These are phyloP conservation scores for Sclerotinia glacialis DNA, from an alignment of 2,329 filamentous ascomycete genomes.

Conservation along the genomic window DNA sequence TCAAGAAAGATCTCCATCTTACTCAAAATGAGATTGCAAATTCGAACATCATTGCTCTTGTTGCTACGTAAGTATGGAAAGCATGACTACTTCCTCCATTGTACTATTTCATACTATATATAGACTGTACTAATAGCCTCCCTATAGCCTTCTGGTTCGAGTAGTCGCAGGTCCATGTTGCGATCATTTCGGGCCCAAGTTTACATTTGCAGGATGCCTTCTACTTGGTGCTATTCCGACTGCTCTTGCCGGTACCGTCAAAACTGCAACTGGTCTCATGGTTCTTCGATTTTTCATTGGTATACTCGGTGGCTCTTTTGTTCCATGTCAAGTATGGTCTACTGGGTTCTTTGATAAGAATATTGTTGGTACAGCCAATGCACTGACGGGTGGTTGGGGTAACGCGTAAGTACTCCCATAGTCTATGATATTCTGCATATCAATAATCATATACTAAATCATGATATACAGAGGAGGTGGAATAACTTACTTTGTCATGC, in stretches of 20 bases:
- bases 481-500: conserved; percentile 92
- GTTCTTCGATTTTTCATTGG: conserved; percentile 76
- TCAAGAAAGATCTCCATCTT: conserved; percentile 74
- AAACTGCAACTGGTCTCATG: conserved; percentile 65
- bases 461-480: conserved; percentile 60
- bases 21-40: conserved; percentile 72
- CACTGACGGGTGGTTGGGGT: conserved; percentile 78
- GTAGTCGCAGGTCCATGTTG: conserved; percentile 79
- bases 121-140: conserved; percentile 6
- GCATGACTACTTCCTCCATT: not conserved
- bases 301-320: conserved; percentile 74
- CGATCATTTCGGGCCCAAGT: conserved; percentile 77
- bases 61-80: conserved; percentile 51
- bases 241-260: conserved; percentile 75
- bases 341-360: conserved; percentile 94
- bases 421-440: not conserved
- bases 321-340: conserved; percentile 88
- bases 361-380: conserved; percentile 84
- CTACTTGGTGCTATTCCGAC: conserved; percentile 76
- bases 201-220: conserved; percentile 75
- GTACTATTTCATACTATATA: not conserved
- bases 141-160: conserved; percentile 61
- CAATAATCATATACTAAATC: not conserved
- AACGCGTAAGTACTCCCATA: conserved; percentile 52
- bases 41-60: conserved; percentile 83